A percentile compares a stretch with the other conserved stretches of the same genome.
phyloP scores from a whole-genome alignment of 768 basidiomycete genomes.

The Suillus sp. region DNA sequence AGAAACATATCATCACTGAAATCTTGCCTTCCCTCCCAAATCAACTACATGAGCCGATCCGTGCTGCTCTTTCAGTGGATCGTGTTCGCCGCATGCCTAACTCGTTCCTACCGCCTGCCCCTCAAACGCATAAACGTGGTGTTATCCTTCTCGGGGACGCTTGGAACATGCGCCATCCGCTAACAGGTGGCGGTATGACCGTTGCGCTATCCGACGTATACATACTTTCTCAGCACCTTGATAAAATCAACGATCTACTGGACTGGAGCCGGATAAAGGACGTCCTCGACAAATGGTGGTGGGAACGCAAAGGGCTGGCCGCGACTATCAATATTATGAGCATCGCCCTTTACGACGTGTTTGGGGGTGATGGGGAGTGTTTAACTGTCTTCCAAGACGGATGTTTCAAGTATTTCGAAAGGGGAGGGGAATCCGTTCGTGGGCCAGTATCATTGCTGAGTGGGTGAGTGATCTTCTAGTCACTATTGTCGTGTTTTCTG shows the following conservation, averaged over 20 bases:
- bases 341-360: conserved; percentile 91
- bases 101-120: conserved; percentile 81
- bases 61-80: conserved; percentile 70
- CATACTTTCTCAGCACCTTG: conserved; percentile 64
- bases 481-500: background rate
- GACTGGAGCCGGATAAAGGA: conserved; percentile 55
- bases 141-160: conserved; percentile 90
- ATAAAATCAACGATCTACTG: conserved; percentile 40
- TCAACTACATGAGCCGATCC: conserved; percentile 64
- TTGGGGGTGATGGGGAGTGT: conserved; percentile 86
- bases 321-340: conserved; percentile 92
- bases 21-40: conserved; percentile 83
- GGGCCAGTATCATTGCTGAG: conserved; percentile 91
- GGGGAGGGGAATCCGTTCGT: conserved; percentile 83
- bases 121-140: conserved; percentile 70
- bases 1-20: conserved; percentile 71
- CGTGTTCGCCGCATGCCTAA: conserved; percentile 94
- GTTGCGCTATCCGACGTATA: conserved; percentile 90
- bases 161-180: conserved; percentile 99
- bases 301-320: conserved; percentile 79
- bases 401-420: conserved; percentile 97
- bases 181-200: conserved; percentile 98
- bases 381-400: conserved; percentile 72
- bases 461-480: conserved; percentile 54
- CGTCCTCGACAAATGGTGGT: conserved; percentile 76